These are phyloP conservation scores for Zopfochytrium polystomum DNA, from an alignment of 371 early-diverging fungal genomes.

Conservation along the genomic window DNA sequence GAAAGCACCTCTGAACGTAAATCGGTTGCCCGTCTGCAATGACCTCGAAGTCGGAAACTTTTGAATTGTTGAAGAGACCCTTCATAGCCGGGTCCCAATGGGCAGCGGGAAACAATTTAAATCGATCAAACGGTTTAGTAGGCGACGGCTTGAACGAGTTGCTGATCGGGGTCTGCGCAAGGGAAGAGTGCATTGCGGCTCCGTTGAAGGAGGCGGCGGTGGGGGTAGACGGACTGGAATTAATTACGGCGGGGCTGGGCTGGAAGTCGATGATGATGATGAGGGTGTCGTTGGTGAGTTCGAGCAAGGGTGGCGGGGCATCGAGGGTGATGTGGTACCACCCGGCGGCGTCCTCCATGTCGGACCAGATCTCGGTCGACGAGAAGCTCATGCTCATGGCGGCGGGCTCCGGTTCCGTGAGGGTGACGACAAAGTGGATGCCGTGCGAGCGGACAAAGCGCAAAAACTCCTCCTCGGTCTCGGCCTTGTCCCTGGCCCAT, in stretches of 20 bases:
- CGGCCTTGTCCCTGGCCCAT: slow-evolving; percentile 14
- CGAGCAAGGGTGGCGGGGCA: slow-evolving; percentile 13
- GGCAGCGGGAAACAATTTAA: slow-evolving; percentile 17
- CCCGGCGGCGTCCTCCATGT: slow-evolving; percentile 21
- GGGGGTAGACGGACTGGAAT: not conserved
- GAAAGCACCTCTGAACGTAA: slow-evolving; percentile 22
- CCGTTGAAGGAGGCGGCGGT: not conserved
- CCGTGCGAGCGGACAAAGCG: slow-evolving; percentile 8
- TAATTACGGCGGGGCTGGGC: not conserved
- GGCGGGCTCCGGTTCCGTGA: slow-evolving; percentile 25
- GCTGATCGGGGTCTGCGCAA: not conserved
- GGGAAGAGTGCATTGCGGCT: not conserved
- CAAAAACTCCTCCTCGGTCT: slow-evolving; percentile 23
- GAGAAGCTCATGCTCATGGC: slow-evolving; percentile 7
- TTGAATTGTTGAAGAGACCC: slow-evolving; percentile 15
- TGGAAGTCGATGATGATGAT: slow-evolving; percentile 14
- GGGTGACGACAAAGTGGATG: slow-evolving; percentile 11
- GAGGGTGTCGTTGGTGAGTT: slow-evolving; percentile 30
- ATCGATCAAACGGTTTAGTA: too few species aligned
- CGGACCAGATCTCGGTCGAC: slow-evolving; percentile 8
- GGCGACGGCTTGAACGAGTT: slow-evolving; percentile 2
- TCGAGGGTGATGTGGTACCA: slow-evolving; percentile 14
- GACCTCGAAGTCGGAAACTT: slow-evolving; percentile 15
- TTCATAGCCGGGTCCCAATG: slow-evolving; percentile 9
- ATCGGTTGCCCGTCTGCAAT: slow-evolving; percentile 4